These are phyloP conservation scores for Paxillus rubicundulus DNA, from an alignment of 768 basidiomycete species.

Conservation along the genomic window DNA sequence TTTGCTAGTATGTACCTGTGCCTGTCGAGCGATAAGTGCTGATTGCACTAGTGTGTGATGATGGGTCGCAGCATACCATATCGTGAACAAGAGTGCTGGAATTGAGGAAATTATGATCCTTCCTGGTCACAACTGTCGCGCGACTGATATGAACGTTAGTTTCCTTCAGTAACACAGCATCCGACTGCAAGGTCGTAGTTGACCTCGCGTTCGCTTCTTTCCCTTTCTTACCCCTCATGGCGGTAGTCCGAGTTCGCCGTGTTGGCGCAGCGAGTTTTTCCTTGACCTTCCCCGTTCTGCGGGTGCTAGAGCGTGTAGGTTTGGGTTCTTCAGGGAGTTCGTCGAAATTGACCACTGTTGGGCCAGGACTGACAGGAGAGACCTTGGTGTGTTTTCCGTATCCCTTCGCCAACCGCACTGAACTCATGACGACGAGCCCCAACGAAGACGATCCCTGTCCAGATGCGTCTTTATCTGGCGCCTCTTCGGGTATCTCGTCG, in stretches of 20 bases:
- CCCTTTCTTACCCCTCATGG: conserved; percentile 27
- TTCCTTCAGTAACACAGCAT: not conserved
- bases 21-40: conserved; percentile 1
- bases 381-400: conserved; percentile 34
- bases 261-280: conserved; percentile 6
- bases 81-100: not conserved
- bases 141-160: not conserved
- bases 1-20: not conserved
- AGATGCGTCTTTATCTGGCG: not conserved
- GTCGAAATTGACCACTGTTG: conserved; percentile 29
- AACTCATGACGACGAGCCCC: conserved; percentile 3
- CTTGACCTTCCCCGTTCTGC: conserved; percentile 18
- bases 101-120: not conserved
- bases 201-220: conserved; percentile 4
- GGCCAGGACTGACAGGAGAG: conserved; percentile 27
- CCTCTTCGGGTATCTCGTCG: not conserved
- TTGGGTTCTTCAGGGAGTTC: conserved; percentile 24
- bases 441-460: not conserved
- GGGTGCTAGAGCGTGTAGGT: conserved; percentile 5
- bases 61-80: conserved; percentile 3
- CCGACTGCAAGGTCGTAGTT: not conserved
- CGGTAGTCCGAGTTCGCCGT: conserved; percentile 13
- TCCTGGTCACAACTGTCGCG: not conserved
- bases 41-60: not conserved
- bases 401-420: conserved; percentile 25